Evolutionary conservation across 2,329 filamentous ascomycete species (phyloP), one percentile per base, ranked within the genome.

Genomic region (Chrysoporthe deuterocubensis): DNA sequence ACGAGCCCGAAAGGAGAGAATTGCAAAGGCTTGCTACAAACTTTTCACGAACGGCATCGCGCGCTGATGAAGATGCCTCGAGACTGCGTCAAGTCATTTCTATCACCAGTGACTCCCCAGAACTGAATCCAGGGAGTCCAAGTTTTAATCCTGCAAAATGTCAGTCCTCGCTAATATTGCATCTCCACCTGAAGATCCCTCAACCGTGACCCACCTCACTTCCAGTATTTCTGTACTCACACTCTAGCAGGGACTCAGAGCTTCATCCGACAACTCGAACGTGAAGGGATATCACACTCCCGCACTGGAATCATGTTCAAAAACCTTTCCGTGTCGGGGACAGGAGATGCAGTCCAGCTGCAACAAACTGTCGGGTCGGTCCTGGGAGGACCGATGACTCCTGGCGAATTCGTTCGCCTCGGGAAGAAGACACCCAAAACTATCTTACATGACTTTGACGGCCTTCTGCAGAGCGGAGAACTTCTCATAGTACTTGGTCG

Each of bases 401-500:
- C 87, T 0, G 81, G 84, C 0, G 86, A 92, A 67, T 78, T 84
- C 54, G 81, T 91, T 62, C 84, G 81, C 32, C 81, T 79, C 16
- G 75, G 75, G 1, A 79, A 78, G 58, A 80, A 82, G 68, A 72
- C 79, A 43, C 80, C 78, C 14, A 90, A 88, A 71, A 84, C 88
- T 44, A 92, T 92, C 69, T 78, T 92, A 21, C 81, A 83, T 43
- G 79, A 84, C 66, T 91, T 92, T 69, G 85, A 92, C 72, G 90
- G 90, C 4, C 71, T 91, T 2, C 76, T 92, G 16, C 81, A 84
- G 67, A 84, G 82, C 62, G 90, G 90, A 3, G 89, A 93, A 80
- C 86, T 92, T 75, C 76, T 92, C 26, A 84, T 92, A 1, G 90
- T 92, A 1, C 83, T 93, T 0, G 90, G 90, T 2, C 83, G 89